Percentiles rank a stretch among this genome's conserved stretches.
Evolutionary conservation across 2,329 filamentous ascomycete genomes (phyloP).

Genomic region (Pyricularia sp.): DNA sequence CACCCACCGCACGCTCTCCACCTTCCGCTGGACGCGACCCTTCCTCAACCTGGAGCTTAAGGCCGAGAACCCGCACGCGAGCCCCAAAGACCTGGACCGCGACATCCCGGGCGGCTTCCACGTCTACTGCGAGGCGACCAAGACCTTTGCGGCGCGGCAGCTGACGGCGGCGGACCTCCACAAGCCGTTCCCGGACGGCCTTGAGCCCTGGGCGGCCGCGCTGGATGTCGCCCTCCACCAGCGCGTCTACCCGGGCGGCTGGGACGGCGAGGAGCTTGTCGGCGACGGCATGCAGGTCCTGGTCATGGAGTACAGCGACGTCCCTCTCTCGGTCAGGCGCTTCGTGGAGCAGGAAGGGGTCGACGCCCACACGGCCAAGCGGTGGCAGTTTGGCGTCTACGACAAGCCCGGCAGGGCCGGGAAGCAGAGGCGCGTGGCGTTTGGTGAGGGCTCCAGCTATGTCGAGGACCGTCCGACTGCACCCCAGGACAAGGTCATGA

Average conservation of each 20-base stretch:
- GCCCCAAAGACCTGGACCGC: background rate
- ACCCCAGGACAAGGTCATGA: constrained; percentile 21
- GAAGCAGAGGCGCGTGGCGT: constrained; percentile 5
- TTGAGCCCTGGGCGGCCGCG: constrained; percentile 4
- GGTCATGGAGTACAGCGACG: constrained; percentile 16
- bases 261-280: constrained; percentile 6
- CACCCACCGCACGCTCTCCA: background rate
- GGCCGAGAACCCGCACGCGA: background rate
- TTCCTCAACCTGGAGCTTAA: constrained; percentile 5
- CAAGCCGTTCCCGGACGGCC: background rate
- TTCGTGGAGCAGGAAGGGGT: constrained; percentile 17
- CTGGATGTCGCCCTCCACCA: background rate
- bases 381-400: constrained; percentile 18
- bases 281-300: background rate
- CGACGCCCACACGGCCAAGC: constrained; percentile 11
- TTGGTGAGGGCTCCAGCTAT: background rate
- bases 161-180: constrained; percentile 5
- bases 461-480: background rate
- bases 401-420: constrained; percentile 12
- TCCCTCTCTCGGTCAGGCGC: constrained; percentile 17
- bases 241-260: constrained; percentile 6
- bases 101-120: constrained; percentile 6
- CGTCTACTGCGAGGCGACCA: constrained; percentile 1
- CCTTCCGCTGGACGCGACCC: constrained; percentile 5
- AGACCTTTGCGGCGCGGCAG: constrained; percentile 6